phyloP scores from a whole-genome alignment of 2,329 filamentous ascomycete genomes.

The Neofusicoccum sp. region DNA sequence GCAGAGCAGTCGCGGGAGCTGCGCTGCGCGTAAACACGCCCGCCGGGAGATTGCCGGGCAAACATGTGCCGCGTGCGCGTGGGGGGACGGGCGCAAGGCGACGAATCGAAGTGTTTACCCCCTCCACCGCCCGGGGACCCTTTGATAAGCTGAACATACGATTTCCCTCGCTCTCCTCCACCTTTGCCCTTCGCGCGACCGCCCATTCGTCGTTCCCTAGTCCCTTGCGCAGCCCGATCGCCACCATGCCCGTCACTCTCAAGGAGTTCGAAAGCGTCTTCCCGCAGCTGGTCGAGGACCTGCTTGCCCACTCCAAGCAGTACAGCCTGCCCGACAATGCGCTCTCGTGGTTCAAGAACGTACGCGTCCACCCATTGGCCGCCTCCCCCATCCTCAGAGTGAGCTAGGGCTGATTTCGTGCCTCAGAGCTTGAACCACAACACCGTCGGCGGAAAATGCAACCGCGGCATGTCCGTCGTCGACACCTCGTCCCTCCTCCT shows the following conservation, averaged over 20 bases:
- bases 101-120: neutral
- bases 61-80: neutral
- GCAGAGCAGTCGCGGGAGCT: neutral
- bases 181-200: neutral
- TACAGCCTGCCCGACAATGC: constrained; percentile 83
- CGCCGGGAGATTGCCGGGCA: neutral
- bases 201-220: neutral
- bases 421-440: constrained; percentile 77
- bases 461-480: constrained; percentile 96
- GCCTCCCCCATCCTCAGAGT: constrained; percentile 25
- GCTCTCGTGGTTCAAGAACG: constrained; percentile 82
- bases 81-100: neutral
- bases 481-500: constrained; percentile 84
- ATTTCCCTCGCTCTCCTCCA: neutral
- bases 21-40: constrained; percentile 11
- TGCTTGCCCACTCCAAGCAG: constrained; percentile 72
- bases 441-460: constrained; percentile 92
- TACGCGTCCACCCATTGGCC: constrained; percentile 36
- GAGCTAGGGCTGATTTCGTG: neutral
- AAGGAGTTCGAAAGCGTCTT: constrained; percentile 89
- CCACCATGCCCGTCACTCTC: constrained; percentile 68
- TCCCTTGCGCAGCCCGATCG: neutral
- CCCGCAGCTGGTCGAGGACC: constrained; percentile 77
- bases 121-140: neutral
- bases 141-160: neutral